Percentiles rank a stretch among this genome's conserved stretches.
These are phyloP conservation scores for Fraxinus sp. DNA, from an alignment of 305 asterid genomes.

Conservation along the genomic window DNA sequence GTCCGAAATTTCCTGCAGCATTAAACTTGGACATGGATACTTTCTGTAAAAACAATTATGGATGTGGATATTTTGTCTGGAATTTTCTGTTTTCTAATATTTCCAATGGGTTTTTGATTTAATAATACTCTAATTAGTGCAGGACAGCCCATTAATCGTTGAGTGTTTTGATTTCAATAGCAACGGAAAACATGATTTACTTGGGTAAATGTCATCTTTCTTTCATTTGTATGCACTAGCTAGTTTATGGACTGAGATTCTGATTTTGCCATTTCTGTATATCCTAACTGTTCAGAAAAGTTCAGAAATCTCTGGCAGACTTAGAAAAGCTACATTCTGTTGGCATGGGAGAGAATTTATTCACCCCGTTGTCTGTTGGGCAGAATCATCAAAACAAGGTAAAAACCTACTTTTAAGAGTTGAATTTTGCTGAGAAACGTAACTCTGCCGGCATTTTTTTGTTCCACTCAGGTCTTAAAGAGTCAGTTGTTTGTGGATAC, in stretches of 20 bases:
- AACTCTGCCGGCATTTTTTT: neutral
- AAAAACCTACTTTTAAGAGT: conserved; percentile 18
- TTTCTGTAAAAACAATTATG: conserved; percentile 9
- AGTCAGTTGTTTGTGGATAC: conserved; percentile 81
- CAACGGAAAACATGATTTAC: conserved; percentile 83
- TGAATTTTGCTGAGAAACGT: conserved; percentile 8
- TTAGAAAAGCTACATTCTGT: conserved; percentile 71
- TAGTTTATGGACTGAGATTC: conserved; percentile 27
- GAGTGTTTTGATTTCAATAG: conserved; percentile 94
- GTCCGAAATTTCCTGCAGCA: conserved; percentile 6
- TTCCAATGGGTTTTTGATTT: conserved; percentile 21
- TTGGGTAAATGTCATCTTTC: conserved; percentile 62
- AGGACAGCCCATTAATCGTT: conserved; percentile 86
- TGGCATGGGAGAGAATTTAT: conserved; percentile 60
- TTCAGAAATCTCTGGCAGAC: conserved; percentile 83
- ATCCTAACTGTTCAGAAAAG: conserved; percentile 60
- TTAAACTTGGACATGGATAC: conserved; percentile 12
- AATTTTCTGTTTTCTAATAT: conserved; percentile 15
- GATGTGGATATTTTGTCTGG: conserved; percentile 8
- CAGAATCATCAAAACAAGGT: conserved; percentile 79
- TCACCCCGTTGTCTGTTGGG: conserved; percentile 52
- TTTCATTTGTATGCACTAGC: conserved; percentile 17
- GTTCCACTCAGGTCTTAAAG: conserved; percentile 60
- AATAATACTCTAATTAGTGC: conserved; percentile 47
- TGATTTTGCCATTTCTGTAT: conserved; percentile 28